Base-by-base conservation (phyloP, 1,139 yeast genomes). In the Saccharomycopsis hybrid region DNA sequence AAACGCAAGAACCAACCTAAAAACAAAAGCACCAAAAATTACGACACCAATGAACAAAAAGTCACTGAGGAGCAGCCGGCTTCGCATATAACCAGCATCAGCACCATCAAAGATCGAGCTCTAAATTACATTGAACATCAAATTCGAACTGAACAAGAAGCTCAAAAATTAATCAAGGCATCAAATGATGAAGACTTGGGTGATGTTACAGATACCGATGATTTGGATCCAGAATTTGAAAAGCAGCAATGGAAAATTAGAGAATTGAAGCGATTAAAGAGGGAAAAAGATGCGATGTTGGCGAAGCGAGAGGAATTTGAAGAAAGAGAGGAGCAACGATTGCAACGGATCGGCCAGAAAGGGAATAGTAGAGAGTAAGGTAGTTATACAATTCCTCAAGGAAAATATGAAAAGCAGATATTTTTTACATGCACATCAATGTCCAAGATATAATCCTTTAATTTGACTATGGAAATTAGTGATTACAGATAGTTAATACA, bases 121-220 rank as follows among this genome's bases (percentile, higher is more conserved):
- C 50, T 68, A 27, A 59, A 59, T 36, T 54, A 61, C n/a, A 61
- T 67, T 8, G 65, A 66, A 46, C 50, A 57, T 5, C 59, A 59
- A 41, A 59, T 61, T 28, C 58, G 56, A 41, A 60, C 57, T n/a
- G 65, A 65, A 45, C 51, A 53, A 2, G 61, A 59, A 13, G 54
- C 56, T 27, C 45, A 54, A n/a, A 51, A 52, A 36, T 49, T 52
- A 24, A 46, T 49, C 9, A 53, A 51, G 24, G 48, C 49, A 4
- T 39, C 45, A 8, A 40, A 44, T 31, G 55, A 56, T 5, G 56
- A 56, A 5, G 59, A 61, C 25, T 56, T 60, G 13, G 66, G 62
- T 5, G 69, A 66, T 0, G 64, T 77, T 1, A 81, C 77, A 56
- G 84, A 78, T 56, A 75, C 80, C 0, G 84, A 78, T 57, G 80